phyloP scores from a whole-genome alignment of 2,329 filamentous ascomycete species.

The Phyllosticta capitalensis region DNA sequence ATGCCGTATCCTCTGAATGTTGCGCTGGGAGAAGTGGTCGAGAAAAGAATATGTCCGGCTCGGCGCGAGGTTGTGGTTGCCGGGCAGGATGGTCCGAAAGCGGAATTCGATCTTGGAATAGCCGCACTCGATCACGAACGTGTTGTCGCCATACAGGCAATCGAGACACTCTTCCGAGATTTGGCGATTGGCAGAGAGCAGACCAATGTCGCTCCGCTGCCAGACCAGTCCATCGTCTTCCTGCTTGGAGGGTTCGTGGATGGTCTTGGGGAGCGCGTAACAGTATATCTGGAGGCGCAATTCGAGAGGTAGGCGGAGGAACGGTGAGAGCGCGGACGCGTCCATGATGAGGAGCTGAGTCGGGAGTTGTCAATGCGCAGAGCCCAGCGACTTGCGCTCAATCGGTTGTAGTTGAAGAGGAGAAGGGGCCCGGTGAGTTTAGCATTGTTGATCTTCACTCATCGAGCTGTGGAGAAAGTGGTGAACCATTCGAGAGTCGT shows the following conservation, averaged over 20 bases:
- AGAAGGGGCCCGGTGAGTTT: neutral
- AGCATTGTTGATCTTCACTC: neutral
- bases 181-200: constrained; percentile 32
- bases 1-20: constrained; percentile 32
- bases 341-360: neutral
- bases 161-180: constrained; percentile 37
- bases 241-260: constrained; percentile 12
- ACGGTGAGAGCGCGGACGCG: constrained; percentile 16
- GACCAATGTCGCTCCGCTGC: constrained; percentile 31
- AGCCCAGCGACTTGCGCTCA: neutral
- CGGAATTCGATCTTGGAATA: constrained; percentile 36
- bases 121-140: constrained; percentile 37
- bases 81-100: constrained; percentile 34
- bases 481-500: neutral
- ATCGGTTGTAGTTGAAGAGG: neutral
- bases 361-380: neutral
- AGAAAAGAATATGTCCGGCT: constrained; percentile 32
- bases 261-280: constrained; percentile 34
- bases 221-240: constrained; percentile 29
- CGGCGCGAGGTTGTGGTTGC: constrained; percentile 30
- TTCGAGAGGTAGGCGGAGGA: constrained; percentile 34
- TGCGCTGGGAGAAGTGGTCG: constrained; percentile 31
- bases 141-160: constrained; percentile 37
- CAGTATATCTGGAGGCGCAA: constrained; percentile 34
- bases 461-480: neutral